Conservation (phyloP, 805 yeast genomes). For the Komagataella pastoris region DNA sequence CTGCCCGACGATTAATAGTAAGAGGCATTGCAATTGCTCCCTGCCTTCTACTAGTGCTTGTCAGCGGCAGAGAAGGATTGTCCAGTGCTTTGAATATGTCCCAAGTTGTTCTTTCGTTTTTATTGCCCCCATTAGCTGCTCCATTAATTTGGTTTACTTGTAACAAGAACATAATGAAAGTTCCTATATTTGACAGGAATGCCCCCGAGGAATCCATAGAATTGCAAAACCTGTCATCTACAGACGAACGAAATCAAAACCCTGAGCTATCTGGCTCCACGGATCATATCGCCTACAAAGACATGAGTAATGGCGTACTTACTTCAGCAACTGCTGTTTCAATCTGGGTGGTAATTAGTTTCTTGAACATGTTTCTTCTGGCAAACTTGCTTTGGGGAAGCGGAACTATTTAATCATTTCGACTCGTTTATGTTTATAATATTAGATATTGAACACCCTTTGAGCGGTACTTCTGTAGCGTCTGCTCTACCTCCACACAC, state of each 20-base stretch:
- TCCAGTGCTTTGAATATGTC: conserved; percentile 62
- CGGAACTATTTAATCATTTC: not conserved
- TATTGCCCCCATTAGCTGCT: conserved; percentile 79
- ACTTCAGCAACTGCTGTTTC: conserved; percentile 40
- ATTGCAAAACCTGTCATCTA: not conserved
- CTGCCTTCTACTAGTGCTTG: conserved; percentile 59
- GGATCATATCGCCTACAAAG: conserved; percentile 22
- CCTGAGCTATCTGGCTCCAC: conserved; percentile 2
- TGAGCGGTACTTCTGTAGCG: not conserved
- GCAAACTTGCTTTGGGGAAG: conserved; percentile 5
- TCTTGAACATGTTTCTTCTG: conserved; percentile 60
- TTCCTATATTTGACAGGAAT: conserved; percentile 7
- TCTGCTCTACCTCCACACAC: no score
- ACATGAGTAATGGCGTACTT: conserved; percentile 55
- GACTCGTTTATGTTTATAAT: not conserved
- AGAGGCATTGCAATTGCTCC: conserved; percentile 79
- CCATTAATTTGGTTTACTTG: conserved; percentile 79
- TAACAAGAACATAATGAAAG: conserved; percentile 28
- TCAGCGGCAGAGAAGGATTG: conserved; percentile 74
- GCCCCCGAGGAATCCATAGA: conserved; percentile 1
- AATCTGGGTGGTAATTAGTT: conserved; percentile 61
- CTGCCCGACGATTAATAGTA: conserved; percentile 66
- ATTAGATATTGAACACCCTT: not conserved
- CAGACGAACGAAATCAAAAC: conserved; percentile 1
- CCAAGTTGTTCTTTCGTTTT: conserved; percentile 71